Evolutionary conservation across 2,329 filamentous ascomycete genomes (phyloP), one percentile per base, ranked within the genome.

Genomic region (Rachicladosporium sp.): DNA sequence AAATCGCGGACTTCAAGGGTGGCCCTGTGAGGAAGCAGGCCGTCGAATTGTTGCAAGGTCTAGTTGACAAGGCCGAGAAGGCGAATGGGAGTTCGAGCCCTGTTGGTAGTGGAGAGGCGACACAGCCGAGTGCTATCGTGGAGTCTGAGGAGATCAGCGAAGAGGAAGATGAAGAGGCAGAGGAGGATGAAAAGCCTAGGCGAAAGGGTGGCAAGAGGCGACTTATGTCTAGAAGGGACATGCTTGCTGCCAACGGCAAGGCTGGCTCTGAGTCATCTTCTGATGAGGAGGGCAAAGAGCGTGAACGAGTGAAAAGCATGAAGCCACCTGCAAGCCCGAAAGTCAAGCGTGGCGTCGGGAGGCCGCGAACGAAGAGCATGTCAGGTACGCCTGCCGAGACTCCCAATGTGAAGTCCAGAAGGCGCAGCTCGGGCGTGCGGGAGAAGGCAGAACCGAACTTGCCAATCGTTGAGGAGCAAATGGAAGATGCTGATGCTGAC

Each of bases 21-120:
- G 89, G 91, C 0, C 84, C 88, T 6, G 82, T 85, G 44, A 95
- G 88, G 86, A 80, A 89, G 57, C 79, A 89, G 45, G 91, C 98
- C 58, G 79, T 82, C 47, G 75, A 86, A 33, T 67, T 93, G 40
- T 62, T 98, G 36, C 88, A 88, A 57, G 72, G 78, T 31, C 76
- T 82, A 3, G 87, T 78, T 48, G 80, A 87, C 42, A 29, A 30
- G 31, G 46, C 43, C 31, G 46, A 45, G 10, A 47, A 53, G 36
- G 23, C 23, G 7, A 27, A 27, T 27, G 48, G 52, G 13, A 59
- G 55, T 38, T 58, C 55, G 9, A 60, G 57, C 43, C 58, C 58
- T 13, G 6, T 8, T 27, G 23, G 5, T 27, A 27, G 7, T 27
- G 23, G 23, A 27, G 23, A 27, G 23, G 23, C 23, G 7, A 27